Conservation (phyloP, 2,329 filamentous ascomycete genomes). For the Cytospora paraplurivora region DNA sequence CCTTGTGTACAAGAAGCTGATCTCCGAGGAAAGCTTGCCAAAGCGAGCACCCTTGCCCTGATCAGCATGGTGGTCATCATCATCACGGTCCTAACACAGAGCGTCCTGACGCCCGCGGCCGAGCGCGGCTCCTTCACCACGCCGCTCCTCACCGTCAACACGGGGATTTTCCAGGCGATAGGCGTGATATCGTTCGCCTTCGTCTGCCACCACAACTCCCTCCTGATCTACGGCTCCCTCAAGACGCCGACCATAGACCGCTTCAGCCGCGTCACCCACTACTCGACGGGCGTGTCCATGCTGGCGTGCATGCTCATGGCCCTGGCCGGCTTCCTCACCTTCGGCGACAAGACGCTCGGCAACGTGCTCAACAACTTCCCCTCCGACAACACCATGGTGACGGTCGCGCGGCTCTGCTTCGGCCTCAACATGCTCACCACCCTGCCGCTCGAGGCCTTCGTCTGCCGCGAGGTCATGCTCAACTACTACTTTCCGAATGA, state of each 20-base stretch:
- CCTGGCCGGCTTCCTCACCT: slow-evolving; percentile 85
- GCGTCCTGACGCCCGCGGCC: slow-evolving; percentile 71
- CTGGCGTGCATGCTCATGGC: slow-evolving; percentile 89
- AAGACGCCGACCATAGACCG: slow-evolving; percentile 94
- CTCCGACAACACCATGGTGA: slow-evolving; percentile 86
- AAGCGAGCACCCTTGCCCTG: slow-evolving; percentile 90
- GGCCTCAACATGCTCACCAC: slow-evolving; percentile 99
- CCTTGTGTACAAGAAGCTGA: slow-evolving; percentile 16
- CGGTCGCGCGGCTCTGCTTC: slow-evolving; percentile 91
- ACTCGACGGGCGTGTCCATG: slow-evolving; percentile 87
- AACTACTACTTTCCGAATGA: slow-evolving; percentile 73
- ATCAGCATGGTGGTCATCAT: slow-evolving; percentile 93
- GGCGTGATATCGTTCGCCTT: slow-evolving; percentile 94
- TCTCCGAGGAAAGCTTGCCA: slow-evolving; percentile 65
- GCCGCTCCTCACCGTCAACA: slow-evolving; percentile 75
- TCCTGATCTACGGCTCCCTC: slow-evolving; percentile 95
- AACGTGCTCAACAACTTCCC: slow-evolving; percentile 99
- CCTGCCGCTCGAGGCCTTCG: slow-evolving; percentile 92
- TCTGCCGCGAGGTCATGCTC: slow-evolving; percentile 94
- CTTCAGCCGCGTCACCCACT: slow-evolving; percentile 91
- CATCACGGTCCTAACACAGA: slow-evolving; percentile 83
- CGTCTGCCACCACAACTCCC: slow-evolving; percentile 87
- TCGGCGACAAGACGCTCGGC: slow-evolving; percentile 87
- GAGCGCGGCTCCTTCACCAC: slow-evolving; percentile 71
- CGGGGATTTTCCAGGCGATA: slow-evolving; percentile 91